Evolutionary conservation across 1,284 basidiomycete genomes (phyloP).

Genomic region (Takashimella koratensis): DNA sequence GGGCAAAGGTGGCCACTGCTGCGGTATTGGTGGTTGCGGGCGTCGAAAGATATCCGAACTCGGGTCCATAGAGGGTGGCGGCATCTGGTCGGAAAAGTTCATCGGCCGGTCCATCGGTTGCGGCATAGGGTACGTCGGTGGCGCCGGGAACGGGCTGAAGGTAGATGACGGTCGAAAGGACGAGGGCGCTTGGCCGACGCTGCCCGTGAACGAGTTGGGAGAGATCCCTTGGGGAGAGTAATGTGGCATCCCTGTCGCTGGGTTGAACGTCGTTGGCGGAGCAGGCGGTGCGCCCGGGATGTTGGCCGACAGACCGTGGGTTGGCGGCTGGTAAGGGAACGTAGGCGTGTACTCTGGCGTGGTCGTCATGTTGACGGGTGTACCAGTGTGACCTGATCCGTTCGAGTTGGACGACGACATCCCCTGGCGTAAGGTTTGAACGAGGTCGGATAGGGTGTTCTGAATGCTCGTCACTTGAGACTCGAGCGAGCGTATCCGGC

Average conservation of each 20-base stretch:
- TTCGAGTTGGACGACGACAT: slow-evolving; percentile 25
- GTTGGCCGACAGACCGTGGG: neutral
- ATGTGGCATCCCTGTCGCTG: slow-evolving; percentile 3
- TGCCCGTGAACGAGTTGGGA: slow-evolving; percentile 1
- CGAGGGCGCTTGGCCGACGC: neutral
- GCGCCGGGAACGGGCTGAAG: neutral
- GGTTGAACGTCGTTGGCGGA: slow-evolving; percentile 6
- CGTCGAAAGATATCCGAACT: neutral
- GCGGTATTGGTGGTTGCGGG: neutral
- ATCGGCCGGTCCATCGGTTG: neutral
- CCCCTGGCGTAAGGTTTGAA: slow-evolving; percentile 50
- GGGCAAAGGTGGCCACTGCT: neutral
- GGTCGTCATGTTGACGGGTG: slow-evolving; percentile 14
- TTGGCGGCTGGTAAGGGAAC: neutral
- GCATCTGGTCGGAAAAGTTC: neutral
- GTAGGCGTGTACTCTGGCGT: slow-evolving; percentile 20
- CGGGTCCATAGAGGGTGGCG: neutral
- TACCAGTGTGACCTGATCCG: slow-evolving; percentile 24
- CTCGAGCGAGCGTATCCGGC: slow-evolving; percentile 83
- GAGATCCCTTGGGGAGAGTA: slow-evolving; percentile 2
- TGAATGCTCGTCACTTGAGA: slow-evolving; percentile 77
- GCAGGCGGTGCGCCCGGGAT: neutral
- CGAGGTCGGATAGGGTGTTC: slow-evolving; percentile 70
- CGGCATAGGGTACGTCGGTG: neutral
- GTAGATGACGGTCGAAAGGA: slow-evolving; percentile 1